These are phyloP conservation scores for Kwoniella bestiolae DNA, from an alignment of 768 basidiomycete genomes.

Conservation along the genomic window DNA sequence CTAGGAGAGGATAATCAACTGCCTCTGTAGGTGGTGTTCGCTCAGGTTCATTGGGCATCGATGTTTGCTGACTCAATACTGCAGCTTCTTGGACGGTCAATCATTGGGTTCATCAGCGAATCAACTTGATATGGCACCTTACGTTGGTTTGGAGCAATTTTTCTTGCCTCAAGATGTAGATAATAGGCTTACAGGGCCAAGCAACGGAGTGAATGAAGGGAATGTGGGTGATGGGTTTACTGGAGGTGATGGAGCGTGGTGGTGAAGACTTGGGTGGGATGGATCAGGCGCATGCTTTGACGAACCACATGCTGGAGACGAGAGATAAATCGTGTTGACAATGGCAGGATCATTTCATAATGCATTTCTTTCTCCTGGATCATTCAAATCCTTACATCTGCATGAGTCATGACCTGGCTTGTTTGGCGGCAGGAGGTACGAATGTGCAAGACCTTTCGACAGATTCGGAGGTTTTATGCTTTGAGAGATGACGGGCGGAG, in stretches of 20 bases:
- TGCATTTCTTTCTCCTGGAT: too few relatives aligned
- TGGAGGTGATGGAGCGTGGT: conserved; percentile 2
- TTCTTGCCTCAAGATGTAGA: conserved; percentile 56
- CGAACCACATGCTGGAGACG: too few relatives aligned
- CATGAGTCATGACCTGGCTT: too few relatives aligned
- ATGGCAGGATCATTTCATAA: too few relatives aligned
- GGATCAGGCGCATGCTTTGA: too few relatives aligned
- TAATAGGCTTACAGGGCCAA: conserved; percentile 35
- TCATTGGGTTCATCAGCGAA: conserved; percentile 43
- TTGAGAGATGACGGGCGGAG: too few relatives aligned
- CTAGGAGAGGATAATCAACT: conserved; percentile 49
- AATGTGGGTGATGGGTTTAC: conserved; percentile 4
- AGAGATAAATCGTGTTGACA: too few relatives aligned
- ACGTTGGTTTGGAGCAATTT: conserved; percentile 54
- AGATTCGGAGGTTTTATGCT: neutral
- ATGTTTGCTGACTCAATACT: neutral
- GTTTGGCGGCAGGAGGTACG: too few relatives aligned
- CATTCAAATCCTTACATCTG: too few relatives aligned
- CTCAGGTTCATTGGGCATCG: neutral
- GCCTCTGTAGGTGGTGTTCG: conserved; percentile 47
- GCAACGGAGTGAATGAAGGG: neutral
- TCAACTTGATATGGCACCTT: conserved; percentile 42
- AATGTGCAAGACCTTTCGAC: too few relatives aligned
- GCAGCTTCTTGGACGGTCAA: conserved; percentile 56
- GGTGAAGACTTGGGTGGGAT: neutral